Evolutionary conservation across 2,329 filamentous ascomycete genomes (phyloP).

Genomic region (Microsporum audouinii): DNA sequence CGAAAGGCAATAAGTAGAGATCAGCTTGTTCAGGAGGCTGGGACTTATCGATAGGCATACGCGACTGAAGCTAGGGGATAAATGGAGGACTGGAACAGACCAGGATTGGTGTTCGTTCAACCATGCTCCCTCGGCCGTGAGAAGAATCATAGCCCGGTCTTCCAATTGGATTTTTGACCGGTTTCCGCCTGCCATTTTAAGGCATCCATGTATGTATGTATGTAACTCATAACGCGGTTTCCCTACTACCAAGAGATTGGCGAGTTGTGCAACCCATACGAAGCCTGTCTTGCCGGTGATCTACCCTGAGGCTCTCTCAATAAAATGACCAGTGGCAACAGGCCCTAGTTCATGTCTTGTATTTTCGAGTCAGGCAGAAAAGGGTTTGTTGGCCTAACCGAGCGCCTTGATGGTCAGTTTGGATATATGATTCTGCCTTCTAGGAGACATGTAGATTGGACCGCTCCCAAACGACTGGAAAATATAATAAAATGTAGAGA

Average conservation of each 20-base stretch:
- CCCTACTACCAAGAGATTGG: neutral
- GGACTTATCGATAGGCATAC: neutral
- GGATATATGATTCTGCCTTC: neutral
- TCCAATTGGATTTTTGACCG: slow-evolving; percentile 1
- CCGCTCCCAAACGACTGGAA: neutral
- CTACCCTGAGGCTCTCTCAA: neutral
- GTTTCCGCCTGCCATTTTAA: neutral
- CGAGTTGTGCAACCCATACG: neutral
- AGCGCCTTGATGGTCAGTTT: neutral
- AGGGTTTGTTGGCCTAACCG: neutral
- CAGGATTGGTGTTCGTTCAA: slow-evolving; percentile 3
- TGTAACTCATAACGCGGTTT: neutral
- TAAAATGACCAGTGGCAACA: neutral
- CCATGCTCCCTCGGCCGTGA: neutral
- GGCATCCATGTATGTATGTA: neutral
- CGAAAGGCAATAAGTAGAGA: neutral
- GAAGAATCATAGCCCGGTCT: neutral
- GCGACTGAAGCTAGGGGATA: neutral
- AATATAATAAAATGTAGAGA: neutral
- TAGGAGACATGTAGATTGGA: neutral
- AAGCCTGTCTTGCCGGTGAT: neutral
- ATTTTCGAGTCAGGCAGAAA: neutral
- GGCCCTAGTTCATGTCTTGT: neutral
- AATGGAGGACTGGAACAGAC: slow-evolving; percentile 1
- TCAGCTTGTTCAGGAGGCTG: neutral